These are phyloP conservation scores for Penicillium crustosum DNA, from an alignment of 2,329 filamentous ascomycete genomes.

Conservation along the genomic window DNA sequence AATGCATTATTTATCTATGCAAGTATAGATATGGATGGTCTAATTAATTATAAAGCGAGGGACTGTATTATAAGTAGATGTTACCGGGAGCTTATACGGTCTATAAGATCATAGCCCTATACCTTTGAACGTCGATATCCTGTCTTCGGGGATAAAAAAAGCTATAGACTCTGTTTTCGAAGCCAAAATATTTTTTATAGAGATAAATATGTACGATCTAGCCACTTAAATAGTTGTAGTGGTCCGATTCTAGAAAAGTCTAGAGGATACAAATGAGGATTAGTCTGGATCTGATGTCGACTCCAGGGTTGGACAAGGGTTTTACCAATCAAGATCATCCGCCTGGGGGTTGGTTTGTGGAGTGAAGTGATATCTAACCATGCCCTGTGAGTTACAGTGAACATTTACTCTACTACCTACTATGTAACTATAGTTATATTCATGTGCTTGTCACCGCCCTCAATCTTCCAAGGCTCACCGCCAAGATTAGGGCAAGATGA, in stretches of 20 bases:
- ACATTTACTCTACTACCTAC: neutral
- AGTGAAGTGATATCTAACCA: neutral
- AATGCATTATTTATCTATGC: neutral
- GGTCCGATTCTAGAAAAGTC: neutral
- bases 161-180: too few relatives aligned
- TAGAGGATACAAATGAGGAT: neutral
- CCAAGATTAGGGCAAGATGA: neutral
- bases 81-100: neutral
- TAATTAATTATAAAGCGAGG: neutral
- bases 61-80: neutral
- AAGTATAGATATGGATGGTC: neutral
- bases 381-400: neutral
- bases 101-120: neutral
- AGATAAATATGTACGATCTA: neutral
- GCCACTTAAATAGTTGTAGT: neutral
- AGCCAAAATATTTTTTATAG: neutral
- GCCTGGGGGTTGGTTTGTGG: neutral
- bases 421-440: too few relatives aligned
- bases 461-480: too few relatives aligned
- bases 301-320: too few relatives aligned
- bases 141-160: neutral
- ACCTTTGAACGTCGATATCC: neutral
- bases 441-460: neutral
- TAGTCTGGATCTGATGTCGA: neutral
- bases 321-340: neutral